These are phyloP conservation scores for Teratosphaeria zuluensis DNA, from an alignment of 2,329 filamentous ascomycete species.

Conservation along the genomic window DNA sequence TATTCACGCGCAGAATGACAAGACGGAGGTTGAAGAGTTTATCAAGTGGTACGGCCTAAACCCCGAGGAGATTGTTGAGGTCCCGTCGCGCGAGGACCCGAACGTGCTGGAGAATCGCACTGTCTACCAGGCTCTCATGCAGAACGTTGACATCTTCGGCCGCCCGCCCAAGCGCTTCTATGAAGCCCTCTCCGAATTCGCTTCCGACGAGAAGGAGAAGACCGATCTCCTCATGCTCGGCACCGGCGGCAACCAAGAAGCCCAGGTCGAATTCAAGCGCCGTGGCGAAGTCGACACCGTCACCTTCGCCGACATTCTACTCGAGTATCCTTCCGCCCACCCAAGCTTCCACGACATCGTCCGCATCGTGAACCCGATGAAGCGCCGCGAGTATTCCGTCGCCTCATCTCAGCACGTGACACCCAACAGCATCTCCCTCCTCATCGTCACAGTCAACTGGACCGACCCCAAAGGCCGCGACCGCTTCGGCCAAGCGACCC, in stretches of 20 bases:
- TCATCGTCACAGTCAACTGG: slow-evolving; percentile 98
- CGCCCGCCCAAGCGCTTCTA: slow-evolving; percentile 97
- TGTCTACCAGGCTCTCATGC: slow-evolving; percentile 79
- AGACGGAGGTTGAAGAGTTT: slow-evolving; percentile 67
- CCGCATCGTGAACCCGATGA: slow-evolving; percentile 80
- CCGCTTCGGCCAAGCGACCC: slow-evolving; percentile 86
- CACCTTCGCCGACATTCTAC: slow-evolving; percentile 81
- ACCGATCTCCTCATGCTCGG: slow-evolving; percentile 67
- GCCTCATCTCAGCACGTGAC: slow-evolving; percentile 93
- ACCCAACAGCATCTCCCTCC: slow-evolving; percentile 77
- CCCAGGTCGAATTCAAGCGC: slow-evolving; percentile 82
- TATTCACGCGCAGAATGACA: slow-evolving; percentile 90
- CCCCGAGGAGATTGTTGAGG: slow-evolving; percentile 76
- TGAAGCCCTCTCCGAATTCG: slow-evolving; percentile 79
- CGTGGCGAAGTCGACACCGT: slow-evolving; percentile 83
- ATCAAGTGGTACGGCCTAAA: slow-evolving; percentile 84
- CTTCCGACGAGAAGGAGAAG: slow-evolving; percentile 72
- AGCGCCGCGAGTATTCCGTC: slow-evolving; percentile 98
- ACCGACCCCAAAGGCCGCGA: slow-evolving; percentile 77
- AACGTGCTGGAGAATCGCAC: slow-evolving; percentile 74
- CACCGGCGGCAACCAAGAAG: slow-evolving; percentile 53
- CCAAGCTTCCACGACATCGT: slow-evolving; percentile 82
- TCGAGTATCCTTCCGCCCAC: slow-evolving; percentile 82
- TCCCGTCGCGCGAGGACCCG: slow-evolving; percentile 72
- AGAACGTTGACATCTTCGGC: slow-evolving; percentile 94